Evolutionary conservation across 305 asterid species (phyloP).

Genomic region (Fraxinus baroniana): DNA sequence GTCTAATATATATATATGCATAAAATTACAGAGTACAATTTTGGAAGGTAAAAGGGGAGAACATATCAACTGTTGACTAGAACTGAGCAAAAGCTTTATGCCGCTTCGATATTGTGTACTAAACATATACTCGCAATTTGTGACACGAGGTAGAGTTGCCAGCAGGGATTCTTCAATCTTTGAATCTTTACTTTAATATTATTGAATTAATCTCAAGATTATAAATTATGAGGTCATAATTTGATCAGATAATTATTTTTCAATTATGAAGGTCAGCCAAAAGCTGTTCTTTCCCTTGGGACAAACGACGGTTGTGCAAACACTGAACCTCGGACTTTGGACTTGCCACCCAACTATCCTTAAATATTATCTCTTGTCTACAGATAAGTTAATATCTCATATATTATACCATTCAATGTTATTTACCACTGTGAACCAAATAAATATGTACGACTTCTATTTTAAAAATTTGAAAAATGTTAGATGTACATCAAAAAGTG

Average conservation of each 20-base stretch:
- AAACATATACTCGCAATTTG: neutral
- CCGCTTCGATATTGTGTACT: neutral
- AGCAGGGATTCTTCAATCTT: neutral
- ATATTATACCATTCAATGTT: neutral
- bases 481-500: too few relatives aligned
- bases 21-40: neutral
- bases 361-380: neutral
- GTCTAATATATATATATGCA: neutral
- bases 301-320: constrained; percentile 28
- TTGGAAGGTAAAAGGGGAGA: neutral
- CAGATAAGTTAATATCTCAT: neutral
- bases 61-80: neutral
- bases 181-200: neutral
- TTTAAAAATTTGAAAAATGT: constrained; percentile 16
- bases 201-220: neutral
- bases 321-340: constrained; percentile 22
- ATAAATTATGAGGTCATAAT: neutral
- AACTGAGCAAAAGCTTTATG: neutral
- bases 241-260: neutral
- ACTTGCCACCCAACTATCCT: constrained; percentile 21
- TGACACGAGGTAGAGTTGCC: neutral
- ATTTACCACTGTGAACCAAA: neutral
- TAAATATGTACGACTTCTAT: constrained; percentile 28
- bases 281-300: constrained; percentile 33
- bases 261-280: constrained; percentile 7